Evolutionary conservation across 257 asterid species (phyloP), one percentile per base, ranked within the genome.

Genomic region (Petunia secreta): DNA sequence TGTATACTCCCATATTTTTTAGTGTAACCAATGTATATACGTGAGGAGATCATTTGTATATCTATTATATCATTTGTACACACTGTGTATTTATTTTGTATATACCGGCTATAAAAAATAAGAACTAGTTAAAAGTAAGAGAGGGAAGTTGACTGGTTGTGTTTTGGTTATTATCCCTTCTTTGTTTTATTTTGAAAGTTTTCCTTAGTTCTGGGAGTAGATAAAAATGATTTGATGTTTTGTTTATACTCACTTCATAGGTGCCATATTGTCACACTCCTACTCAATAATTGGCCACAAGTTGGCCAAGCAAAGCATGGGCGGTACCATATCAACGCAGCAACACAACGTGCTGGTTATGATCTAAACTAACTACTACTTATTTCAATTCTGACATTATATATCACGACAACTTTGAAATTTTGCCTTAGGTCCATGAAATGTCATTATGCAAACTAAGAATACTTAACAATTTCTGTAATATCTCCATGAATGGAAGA

Each of bases 371-470:
- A 73, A 73, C 63, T 52, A 10, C 57, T 73, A 73, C 36, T 73
- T 50, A 73, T 50, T 73, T 50, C 78, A 34, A 73, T 73, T 73
- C 63, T 50, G 78, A 46, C 78, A 48, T 73, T 73, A 34, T 50
- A 73, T 73, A 73, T 73, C 34, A 73, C 50, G 46, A 36, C 78
- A 73, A 73, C 62, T 34, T 73, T 73, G 78, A 73, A 73, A 39
- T 48, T 50, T 73, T 44, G 14, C 34, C 78, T 73, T 69, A 44
- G 77, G 16, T 16, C 59, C 59, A 71, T 25, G 11, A 16, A 48
- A 8, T 69, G 59, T 38, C 74, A 65, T 65, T 65, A 40, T 40
- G 3, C 4, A 3, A 69, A 73, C 9, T 71, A 65, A 34, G 82
- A 79, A 82, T 46, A 36, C 75, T 65, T 60, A 65, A 68, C 55